Evolutionary conservation across 225 moss, liverwort and hornwort species (phyloP).

Genomic region (Bryoerythrophyllum caledonicum): DNA sequence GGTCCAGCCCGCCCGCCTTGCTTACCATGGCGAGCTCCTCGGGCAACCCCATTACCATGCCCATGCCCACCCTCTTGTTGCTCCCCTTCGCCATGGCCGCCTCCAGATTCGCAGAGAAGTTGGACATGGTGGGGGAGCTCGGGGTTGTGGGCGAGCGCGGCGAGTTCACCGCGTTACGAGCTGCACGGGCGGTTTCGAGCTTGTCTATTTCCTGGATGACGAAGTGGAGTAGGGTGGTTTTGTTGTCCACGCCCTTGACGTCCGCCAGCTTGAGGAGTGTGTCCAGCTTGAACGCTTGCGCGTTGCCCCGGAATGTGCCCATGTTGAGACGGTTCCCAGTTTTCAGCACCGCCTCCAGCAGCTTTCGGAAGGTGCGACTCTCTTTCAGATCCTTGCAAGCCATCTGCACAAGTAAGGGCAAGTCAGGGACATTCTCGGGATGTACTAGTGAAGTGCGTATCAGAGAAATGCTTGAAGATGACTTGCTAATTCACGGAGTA

Average conservation of each 20-base stretch:
- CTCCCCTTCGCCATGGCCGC: constrained; percentile 48
- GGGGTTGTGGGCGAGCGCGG: constrained; percentile 26
- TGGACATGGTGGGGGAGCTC: constrained; percentile 26
- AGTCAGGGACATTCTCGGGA: background rate
- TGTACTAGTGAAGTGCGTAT: too few relatives aligned
- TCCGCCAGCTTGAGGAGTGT: constrained; percentile 49
- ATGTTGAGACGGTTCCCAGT: constrained; percentile 38
- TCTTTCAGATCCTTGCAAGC: constrained; percentile 38
- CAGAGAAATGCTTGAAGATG: too few relatives aligned
- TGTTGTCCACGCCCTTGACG: constrained; percentile 69
- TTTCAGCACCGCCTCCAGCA: constrained; percentile 40
- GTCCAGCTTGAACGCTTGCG: constrained; percentile 42
- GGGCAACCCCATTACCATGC: constrained; percentile 57
- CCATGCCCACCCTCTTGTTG: constrained; percentile 56
- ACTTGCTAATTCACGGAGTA: background rate
- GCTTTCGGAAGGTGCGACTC: constrained; percentile 37
- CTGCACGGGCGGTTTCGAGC: constrained; percentile 46
- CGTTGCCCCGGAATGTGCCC: constrained; percentile 41
- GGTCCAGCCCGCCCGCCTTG: constrained; percentile 64
- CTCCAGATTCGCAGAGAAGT: constrained; percentile 43
- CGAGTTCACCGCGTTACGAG: constrained; percentile 28
- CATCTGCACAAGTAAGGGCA: constrained; percentile 1
- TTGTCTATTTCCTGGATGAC: constrained; percentile 72
- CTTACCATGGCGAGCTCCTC: constrained; percentile 65
- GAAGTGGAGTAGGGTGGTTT: constrained; percentile 76